phyloP scores from a whole-genome alignment of 2,329 filamentous ascomycete genomes.

The Xylaria sp. region DNA sequence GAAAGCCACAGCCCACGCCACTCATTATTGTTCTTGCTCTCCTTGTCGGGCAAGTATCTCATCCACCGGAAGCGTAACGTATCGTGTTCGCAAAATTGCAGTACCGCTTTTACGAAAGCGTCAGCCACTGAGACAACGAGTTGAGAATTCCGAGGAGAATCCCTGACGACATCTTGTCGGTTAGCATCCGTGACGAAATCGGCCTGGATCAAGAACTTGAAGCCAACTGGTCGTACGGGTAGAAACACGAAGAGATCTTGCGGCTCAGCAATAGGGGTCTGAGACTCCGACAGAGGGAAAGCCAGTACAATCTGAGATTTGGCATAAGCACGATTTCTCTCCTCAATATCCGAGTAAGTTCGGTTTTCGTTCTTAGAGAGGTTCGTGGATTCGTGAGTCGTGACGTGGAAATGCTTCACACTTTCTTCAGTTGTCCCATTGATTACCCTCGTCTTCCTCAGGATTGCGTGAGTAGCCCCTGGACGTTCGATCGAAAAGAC shows the following conservation, averaged over 20 bases:
- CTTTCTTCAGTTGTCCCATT: slow-evolving; percentile 5
- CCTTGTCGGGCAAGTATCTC: slow-evolving; percentile 54
- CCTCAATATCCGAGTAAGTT: slow-evolving; percentile 44
- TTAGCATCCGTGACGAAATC: slow-evolving; percentile 61
- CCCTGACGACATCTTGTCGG: slow-evolving; percentile 54
- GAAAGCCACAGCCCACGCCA: slow-evolving; percentile 14
- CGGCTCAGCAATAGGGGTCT: slow-evolving; percentile 50
- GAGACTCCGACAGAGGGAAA: slow-evolving; percentile 54
- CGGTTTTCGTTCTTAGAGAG: slow-evolving; percentile 52
- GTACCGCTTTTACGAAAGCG: slow-evolving; percentile 53
- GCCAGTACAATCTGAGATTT: slow-evolving; percentile 56
- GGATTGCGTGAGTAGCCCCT: slow-evolving; percentile 18
- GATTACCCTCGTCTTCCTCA: not conserved
- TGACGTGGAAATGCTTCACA: slow-evolving; percentile 46
- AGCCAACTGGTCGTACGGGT: slow-evolving; percentile 55
- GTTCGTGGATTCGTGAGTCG: slow-evolving; percentile 42
- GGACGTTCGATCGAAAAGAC: slow-evolving; percentile 31
- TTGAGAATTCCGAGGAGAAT: slow-evolving; percentile 52
- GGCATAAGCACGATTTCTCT: slow-evolving; percentile 39
- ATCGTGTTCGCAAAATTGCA: slow-evolving; percentile 52
- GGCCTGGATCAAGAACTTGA: slow-evolving; percentile 61
- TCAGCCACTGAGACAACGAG: slow-evolving; percentile 52
- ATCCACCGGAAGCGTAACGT: slow-evolving; percentile 57
- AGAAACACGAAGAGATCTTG: slow-evolving; percentile 60
- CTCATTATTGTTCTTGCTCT: slow-evolving; percentile 31